These are phyloP conservation scores for Artomyces pyxidatus DNA, from an alignment of 768 basidiomycete species.

Conservation along the genomic window DNA sequence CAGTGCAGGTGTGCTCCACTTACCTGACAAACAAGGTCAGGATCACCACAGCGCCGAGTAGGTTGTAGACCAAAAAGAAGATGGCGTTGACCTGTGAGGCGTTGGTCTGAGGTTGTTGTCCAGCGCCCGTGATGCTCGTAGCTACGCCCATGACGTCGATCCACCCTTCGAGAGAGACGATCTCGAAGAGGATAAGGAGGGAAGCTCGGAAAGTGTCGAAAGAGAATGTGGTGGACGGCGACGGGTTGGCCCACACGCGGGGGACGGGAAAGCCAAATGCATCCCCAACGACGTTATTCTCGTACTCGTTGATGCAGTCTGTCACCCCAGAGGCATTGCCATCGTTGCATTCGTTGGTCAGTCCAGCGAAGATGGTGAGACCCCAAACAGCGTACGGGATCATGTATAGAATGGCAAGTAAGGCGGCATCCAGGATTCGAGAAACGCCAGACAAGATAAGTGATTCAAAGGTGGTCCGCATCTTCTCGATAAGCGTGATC, in stretches of 20 bases:
- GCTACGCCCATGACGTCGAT: constrained; percentile 84
- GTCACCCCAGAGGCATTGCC: constrained; percentile 38
- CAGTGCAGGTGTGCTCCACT: constrained; percentile 15
- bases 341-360: constrained; percentile 84
- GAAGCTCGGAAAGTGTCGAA: constrained; percentile 84
- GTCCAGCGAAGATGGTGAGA: constrained; percentile 83
- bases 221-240: constrained; percentile 74
- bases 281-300: constrained; percentile 49
- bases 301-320: constrained; percentile 72
- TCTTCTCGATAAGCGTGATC: constrained; percentile 81
- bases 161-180: constrained; percentile 95
- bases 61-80: constrained; percentile 87
- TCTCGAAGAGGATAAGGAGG: constrained; percentile 90
- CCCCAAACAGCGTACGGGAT: constrained; percentile 93
- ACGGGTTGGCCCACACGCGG: constrained; percentile 84
- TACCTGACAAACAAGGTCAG: constrained; percentile 88
- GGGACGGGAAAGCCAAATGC: constrained; percentile 68
- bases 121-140: constrained; percentile 65
- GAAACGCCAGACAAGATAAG: constrained; percentile 79
- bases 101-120: constrained; percentile 64
- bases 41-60: constrained; percentile 85
- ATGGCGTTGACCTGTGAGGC: constrained; percentile 76
- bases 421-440: constrained; percentile 82
- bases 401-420: constrained; percentile 87
- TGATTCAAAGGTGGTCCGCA: constrained; percentile 81